phyloP scores from a whole-genome alignment of 306 rosid species.

The Calophaca sinica region DNA sequence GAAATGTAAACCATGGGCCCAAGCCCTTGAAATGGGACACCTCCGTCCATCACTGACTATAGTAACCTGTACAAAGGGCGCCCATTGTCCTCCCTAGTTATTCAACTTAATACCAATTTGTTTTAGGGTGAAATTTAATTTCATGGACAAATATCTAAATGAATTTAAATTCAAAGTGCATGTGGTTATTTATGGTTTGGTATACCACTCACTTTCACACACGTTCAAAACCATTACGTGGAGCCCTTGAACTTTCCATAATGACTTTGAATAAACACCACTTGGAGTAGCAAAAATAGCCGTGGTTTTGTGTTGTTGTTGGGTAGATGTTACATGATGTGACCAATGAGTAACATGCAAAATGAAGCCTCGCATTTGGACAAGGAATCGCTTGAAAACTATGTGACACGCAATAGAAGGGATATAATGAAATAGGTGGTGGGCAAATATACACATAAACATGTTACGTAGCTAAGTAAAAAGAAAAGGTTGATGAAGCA shows the following conservation, averaged over 20 bases:
- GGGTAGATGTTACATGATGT: constrained; percentile 47
- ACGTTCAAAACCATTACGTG: constrained; percentile 14
- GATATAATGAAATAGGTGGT: constrained; percentile 42
- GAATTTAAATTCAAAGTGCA: too few species aligned
- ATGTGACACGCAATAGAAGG: constrained; percentile 52
- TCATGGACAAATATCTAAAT: too few species aligned
- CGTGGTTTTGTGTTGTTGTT: neutral
- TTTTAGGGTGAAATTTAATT: too few species aligned
- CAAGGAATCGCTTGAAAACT: constrained; percentile 60
- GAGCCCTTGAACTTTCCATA: constrained; percentile 44
- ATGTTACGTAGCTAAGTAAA: constrained; percentile 46
- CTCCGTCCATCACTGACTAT: too few species aligned
- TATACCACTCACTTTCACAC: neutral
- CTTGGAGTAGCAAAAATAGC: constrained; percentile 24
- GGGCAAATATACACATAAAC: constrained; percentile 49
- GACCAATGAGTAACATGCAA: constrained; percentile 52
- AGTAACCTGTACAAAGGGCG: too few species aligned
- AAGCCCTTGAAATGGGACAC: too few species aligned
- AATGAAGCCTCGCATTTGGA: constrained; percentile 38
- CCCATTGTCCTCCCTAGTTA: too few species aligned
- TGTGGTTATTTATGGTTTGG: constrained; percentile 6
- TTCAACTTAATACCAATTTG: too few species aligned
- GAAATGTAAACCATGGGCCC: too few species aligned
- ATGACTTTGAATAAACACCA: constrained; percentile 42
- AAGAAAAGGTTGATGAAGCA: constrained; percentile 32